These are phyloP conservation scores for Senecio squalidus DNA, from an alignment of 140 eudicot species.

Conservation along the genomic window DNA sequence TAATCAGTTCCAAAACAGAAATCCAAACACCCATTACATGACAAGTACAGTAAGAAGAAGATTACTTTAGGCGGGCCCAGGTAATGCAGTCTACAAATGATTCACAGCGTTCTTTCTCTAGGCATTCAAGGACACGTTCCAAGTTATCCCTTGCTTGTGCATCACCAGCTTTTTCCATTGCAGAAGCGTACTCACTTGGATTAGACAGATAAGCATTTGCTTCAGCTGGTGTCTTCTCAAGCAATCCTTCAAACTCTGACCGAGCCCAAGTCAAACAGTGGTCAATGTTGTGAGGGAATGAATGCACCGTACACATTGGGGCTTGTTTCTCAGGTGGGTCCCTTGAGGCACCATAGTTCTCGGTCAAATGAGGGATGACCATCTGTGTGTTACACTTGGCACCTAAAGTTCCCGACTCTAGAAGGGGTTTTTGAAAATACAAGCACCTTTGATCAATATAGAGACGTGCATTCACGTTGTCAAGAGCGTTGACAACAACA, in stretches of 20 bases:
- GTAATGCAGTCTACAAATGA: conserved; percentile 70
- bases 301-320: conserved; percentile 89
- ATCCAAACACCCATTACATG: not conserved
- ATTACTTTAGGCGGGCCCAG: conserved; percentile 80
- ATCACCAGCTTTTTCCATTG: conserved; percentile 73
- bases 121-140: conserved; percentile 74
- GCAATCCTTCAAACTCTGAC: conserved; percentile 83
- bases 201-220: conserved; percentile 61
- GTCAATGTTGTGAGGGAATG: conserved; percentile 88
- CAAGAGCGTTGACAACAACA: conserved; percentile 72
- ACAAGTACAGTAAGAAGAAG: not conserved
- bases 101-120: conserved; percentile 70
- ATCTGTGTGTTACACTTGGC: conserved; percentile 88
- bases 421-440: conserved; percentile 73
- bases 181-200: conserved; percentile 54
- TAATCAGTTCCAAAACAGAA: not conserved
- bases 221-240: conserved; percentile 86
- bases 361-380: conserved; percentile 83
- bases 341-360: conserved; percentile 83
- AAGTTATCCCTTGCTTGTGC: conserved; percentile 77
- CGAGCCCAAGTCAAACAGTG: conserved; percentile 94
- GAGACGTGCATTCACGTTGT: conserved; percentile 77
- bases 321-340: conserved; percentile 95
- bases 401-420: conserved; percentile 87
- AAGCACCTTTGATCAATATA: conserved; percentile 80